Conservation (phyloP, 1,139 yeast species). For the Geotrichum restrictum region DNA sequence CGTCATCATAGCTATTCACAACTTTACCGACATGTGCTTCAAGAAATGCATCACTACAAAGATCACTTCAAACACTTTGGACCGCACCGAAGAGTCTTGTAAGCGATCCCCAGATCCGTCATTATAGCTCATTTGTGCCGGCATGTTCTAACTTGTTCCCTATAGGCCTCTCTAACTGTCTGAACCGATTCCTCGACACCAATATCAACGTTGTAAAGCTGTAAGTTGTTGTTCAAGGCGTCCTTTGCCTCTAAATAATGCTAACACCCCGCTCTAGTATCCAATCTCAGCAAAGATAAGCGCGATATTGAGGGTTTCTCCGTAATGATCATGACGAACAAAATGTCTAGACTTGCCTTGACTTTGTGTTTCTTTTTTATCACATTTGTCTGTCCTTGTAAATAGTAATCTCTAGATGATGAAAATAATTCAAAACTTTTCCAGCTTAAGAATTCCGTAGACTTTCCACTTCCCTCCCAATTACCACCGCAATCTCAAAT, state of each 20-base stretch:
- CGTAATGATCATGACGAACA: not conserved
- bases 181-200: constrained; percentile 81
- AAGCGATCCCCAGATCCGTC: constrained; percentile 24
- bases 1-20: constrained; percentile 53
- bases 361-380: not conserved
- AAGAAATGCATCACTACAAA: constrained; percentile 68
- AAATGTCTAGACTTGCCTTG: not conserved
- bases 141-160: not conserved
- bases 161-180: constrained; percentile 58
- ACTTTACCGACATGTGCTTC: constrained; percentile 86
- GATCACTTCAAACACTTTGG: constrained; percentile 50
- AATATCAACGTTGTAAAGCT: constrained; percentile 78
- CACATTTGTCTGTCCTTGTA: not conserved
- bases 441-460: not conserved
- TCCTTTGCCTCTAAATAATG: not conserved
- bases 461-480: constrained; percentile 1
- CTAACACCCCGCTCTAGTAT: not conserved
- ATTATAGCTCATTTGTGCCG: not conserved
- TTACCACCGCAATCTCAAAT: not conserved
- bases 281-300: constrained; percentile 7
- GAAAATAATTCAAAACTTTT: not conserved
- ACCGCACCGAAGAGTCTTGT: constrained; percentile 63
- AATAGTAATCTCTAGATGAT: not conserved
- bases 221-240: constrained; percentile 30
- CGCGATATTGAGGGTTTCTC: not conserved